Evolutionary conservation across 768 basidiomycete species (phyloP), one percentile per base, ranked within the genome.

Genomic region (Russula sp.): DNA sequence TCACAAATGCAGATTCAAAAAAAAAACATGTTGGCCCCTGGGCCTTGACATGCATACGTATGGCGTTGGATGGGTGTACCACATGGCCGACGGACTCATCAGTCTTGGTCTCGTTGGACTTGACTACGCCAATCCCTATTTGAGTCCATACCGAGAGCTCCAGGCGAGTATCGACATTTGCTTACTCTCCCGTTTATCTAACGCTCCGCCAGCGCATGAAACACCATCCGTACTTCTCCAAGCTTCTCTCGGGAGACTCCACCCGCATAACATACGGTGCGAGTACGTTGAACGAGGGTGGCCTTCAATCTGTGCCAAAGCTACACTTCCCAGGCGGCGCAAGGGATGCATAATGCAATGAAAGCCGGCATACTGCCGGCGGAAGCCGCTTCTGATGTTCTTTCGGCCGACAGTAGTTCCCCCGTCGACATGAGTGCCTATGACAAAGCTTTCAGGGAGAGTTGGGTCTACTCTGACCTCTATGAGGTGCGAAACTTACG

Each of bases 61-160:
- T 70, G 97, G 96, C 3, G 97, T 97, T 1, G 90, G 91, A 8
- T 98, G 87, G 84, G 80, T 91, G 4, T 99, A 98, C 73, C 97
- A 98, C 72, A 95, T 97, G 92, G 90, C 85, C 42, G 91, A 87
- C 59, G 89, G 91, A 2, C 82, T 97, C 50, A 91, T 99, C 66
- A 89, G 86, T 68, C 72, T 98, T 57, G 97, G 97, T 4, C 75
- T 98, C 57, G 97, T 98, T 60, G 80, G 94, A 0, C 79, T 97
- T 66, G 97, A 99, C 73, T 99, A 98, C 72, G 80, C 85, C 68
- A 98, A 98, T 71, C 96, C 96, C 0, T 96, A 91, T 71, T 72
- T 97, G 45, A 91, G 85, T 62, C 96, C 95, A 0, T 98, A 94
- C 75, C 82, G 86, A 44, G 96, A 98, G 73, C 82, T 99, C 8